A percentile compares a stretch with the other conserved stretches of the same genome.
Conservation (phyloP, 345 rosid genomes). For the Trapa incisa region DNA sequence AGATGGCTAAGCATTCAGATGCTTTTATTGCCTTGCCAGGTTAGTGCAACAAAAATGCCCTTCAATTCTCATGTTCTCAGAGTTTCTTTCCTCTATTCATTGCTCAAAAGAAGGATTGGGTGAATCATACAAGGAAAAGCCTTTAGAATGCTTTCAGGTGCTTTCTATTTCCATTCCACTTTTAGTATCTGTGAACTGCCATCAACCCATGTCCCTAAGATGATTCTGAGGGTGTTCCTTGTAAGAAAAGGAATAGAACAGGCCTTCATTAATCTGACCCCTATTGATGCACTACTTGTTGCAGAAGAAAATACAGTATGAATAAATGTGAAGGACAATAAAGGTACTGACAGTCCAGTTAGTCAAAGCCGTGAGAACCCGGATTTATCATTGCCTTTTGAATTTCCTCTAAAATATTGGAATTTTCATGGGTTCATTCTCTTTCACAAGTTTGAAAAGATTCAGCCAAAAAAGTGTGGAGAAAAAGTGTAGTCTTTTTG, state of each 20-base stretch:
- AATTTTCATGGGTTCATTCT: neutral
- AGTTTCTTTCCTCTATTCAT: neutral
- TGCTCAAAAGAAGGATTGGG: neutral
- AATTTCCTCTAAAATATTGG: neutral
- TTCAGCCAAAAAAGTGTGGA: too few species aligned
- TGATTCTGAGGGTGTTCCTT: neutral
- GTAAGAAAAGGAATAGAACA: neutral
- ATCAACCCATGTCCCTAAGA: neutral
- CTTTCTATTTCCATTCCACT: neutral
- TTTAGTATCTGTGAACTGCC: too few species aligned
- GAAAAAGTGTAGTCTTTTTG: too few species aligned
- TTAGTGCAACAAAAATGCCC: conserved; percentile 22
- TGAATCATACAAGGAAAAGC: neutral
- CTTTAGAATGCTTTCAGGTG: neutral
- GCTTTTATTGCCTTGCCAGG: conserved; percentile 99
- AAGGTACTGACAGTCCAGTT: neutral
- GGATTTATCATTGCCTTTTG: neutral
- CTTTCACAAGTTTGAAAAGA: neutral
- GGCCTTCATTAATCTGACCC: neutral
- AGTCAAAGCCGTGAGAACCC: neutral
- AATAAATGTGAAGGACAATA: neutral
- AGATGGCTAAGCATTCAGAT: conserved; percentile 99
- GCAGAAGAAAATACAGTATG: neutral
- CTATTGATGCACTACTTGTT: neutral
- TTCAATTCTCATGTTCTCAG: neutral